phyloP scores from a whole-genome alignment of 345 rosid species.

The Salix suchowensis region DNA sequence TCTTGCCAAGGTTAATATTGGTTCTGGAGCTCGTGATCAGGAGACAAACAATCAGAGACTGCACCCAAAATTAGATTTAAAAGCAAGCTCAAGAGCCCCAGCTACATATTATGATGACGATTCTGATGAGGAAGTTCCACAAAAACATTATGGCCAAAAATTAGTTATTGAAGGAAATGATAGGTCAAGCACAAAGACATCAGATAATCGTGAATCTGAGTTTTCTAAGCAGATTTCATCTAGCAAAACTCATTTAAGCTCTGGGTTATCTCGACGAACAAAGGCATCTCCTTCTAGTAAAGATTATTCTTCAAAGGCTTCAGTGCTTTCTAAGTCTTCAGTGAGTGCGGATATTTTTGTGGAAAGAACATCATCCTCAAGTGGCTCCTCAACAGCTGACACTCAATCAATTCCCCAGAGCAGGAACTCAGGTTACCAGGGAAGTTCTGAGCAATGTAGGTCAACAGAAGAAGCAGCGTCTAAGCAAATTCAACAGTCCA shows the following conservation, averaged over 20 bases:
- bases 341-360: slow-evolving; percentile 2
- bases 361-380: slow-evolving; percentile 19
- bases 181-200: slow-evolving; percentile 29
- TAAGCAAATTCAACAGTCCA: background rate
- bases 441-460: slow-evolving; percentile 5
- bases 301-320: slow-evolving; percentile 24
- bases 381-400: slow-evolving; percentile 13
- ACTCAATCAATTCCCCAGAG: slow-evolving; percentile 9
- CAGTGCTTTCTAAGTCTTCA: slow-evolving; percentile 19
- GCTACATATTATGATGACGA: slow-evolving; percentile 33
- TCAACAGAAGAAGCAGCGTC: slow-evolving; percentile 22
- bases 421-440: slow-evolving; percentile 13
- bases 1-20: slow-evolving; percentile 14
- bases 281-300: slow-evolving; percentile 26
- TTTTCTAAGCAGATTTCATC: slow-evolving; percentile 30
- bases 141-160: slow-evolving; percentile 16
- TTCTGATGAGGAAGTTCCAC: slow-evolving; percentile 26
- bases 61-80: slow-evolving; percentile 21
- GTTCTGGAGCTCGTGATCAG: slow-evolving; percentile 25
- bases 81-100: slow-evolving; percentile 23
- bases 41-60: slow-evolving; percentile 27
- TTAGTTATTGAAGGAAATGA: slow-evolving; percentile 19
- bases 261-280: slow-evolving; percentile 60
- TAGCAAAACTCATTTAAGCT: slow-evolving; percentile 19
- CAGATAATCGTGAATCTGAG: slow-evolving; percentile 35